Conservation (phyloP, 2,329 filamentous ascomycete species). For the Sporothrix phasma region DNA sequence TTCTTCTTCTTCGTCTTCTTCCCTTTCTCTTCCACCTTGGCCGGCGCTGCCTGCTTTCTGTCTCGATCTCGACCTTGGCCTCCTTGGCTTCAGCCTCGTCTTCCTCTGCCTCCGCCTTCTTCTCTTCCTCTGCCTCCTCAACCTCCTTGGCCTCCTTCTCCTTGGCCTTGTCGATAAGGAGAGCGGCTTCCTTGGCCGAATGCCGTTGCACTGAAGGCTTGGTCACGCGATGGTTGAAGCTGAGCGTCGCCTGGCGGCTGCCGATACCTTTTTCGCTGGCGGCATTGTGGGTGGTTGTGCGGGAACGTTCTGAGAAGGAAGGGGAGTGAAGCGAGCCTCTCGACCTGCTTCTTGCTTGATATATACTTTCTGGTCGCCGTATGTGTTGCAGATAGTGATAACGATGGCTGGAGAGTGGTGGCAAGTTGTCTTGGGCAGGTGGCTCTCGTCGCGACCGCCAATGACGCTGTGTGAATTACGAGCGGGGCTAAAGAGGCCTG, state of each 20-base stretch:
- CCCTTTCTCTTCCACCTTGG: neutral
- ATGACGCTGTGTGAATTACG: neutral
- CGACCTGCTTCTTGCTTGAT: neutral
- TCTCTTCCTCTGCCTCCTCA: constrained; percentile 21
- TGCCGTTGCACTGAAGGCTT: constrained; percentile 37
- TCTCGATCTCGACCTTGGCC: neutral
- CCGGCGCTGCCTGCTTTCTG: neutral
- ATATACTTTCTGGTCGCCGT: neutral
- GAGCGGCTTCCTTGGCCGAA: constrained; percentile 36
- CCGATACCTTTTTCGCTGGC: constrained; percentile 41
- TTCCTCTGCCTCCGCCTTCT: constrained; percentile 20
- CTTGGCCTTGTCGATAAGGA: constrained; percentile 17
- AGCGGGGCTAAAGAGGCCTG: neutral
- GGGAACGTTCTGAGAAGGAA: neutral
- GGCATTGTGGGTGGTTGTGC: constrained; percentile 25
- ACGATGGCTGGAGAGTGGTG: neutral
- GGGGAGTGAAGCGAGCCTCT: neutral
- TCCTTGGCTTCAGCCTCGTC: neutral
- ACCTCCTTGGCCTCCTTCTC: constrained; percentile 20
- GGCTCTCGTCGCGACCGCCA: neutral
- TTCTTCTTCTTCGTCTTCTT: constrained; percentile 15
- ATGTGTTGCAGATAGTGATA: neutral
- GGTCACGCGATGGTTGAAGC: constrained; percentile 48
- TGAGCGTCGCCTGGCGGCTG: constrained; percentile 45
- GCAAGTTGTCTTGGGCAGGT: neutral